Base-by-base conservation (phyloP, 2,329 filamentous ascomycete species). In the Fusarium napiforme region DNA sequence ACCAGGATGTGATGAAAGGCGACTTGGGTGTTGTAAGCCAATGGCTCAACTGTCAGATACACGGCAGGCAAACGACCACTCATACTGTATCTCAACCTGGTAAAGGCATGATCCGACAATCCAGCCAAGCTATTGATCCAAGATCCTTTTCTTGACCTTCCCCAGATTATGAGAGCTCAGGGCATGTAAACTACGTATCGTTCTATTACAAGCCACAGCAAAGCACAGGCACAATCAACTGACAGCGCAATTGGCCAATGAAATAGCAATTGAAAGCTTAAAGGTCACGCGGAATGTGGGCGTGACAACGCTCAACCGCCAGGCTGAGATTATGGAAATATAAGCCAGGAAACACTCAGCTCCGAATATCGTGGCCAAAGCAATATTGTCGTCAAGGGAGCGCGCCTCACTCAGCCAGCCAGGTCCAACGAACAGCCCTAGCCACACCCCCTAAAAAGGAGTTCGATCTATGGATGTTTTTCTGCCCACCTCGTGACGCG, bases 401-500 rank as follows among this genome's bases (percentile, higher is more conserved):
- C 28, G 46, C 58, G 60, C 70, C 56, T 72, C 70, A 70, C 28
- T 42, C 30, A 59, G 49, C 34, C 42, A 57, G 57, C 55, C 53
- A 52, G 42, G 40, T 43, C 49, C 52, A 50, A 64, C 46, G 16
- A 16, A 34, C 37, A 55, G 52, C 56, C 47, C 50, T 74, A 72
- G 50, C 58, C 39, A 56, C 68, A 70, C 73, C 23, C 73, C 68
- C 67, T 23, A 21, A 53, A 53, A 56, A n/a, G 40, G 60, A 62
- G 66, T 62, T 61, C 37, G 63, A 71, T 64, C 60, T 58, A 63
- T 60, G 36, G 19, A 30, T 30, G 9, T 63, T 71, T 72, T 74
- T 72, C 64, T 78, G 71, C 61, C 45, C 49, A 47, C 72, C 76
- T 77, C 75, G 76, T 78, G 76, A 78, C 72, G 73, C 72, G 64